These are phyloP conservation scores for Mortierella antarctica DNA, from an alignment of 192 early-diverging fungal genomes.

Conservation along the genomic window DNA sequence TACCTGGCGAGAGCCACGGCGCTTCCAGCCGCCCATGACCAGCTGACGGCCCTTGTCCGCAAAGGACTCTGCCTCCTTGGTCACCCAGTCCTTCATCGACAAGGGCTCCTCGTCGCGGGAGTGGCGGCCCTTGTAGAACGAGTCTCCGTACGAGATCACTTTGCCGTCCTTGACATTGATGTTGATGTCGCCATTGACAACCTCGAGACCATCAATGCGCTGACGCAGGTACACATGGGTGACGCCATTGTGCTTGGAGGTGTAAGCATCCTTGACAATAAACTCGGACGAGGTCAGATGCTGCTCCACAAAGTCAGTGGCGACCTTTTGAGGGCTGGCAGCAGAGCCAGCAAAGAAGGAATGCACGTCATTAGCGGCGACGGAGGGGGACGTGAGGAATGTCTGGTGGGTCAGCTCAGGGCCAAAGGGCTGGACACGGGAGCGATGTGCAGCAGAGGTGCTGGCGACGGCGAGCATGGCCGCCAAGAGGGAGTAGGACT, in stretches of 20 bases:
- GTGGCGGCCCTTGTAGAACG: constrained; percentile 62
- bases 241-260: constrained; percentile 74
- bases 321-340: constrained; percentile 50
- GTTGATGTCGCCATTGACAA: constrained; percentile 88
- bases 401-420: constrained; percentile 50
- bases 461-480: constrained; percentile 35
- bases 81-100: constrained; percentile 62
- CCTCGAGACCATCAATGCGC: constrained; percentile 70
- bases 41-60: constrained; percentile 35
- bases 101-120: constrained; percentile 44
- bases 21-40: constrained; percentile 28
- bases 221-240: constrained; percentile 92
- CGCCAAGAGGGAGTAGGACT: constrained; percentile 40
- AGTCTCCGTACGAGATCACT: constrained; percentile 80
- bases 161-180: constrained; percentile 76
- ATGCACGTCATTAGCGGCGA: not conserved
- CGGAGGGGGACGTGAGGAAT: constrained; percentile 16
- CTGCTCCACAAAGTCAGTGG: constrained; percentile 60
- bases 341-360: constrained; percentile 27
- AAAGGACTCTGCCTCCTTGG: constrained; percentile 23
- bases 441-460: constrained; percentile 25
- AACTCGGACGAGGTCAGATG: constrained; percentile 57
- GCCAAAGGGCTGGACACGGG: constrained; percentile 48
- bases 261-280: constrained; percentile 75
- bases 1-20: constrained; percentile 20